Evolutionary conservation across 1,284 basidiomycete genomes (phyloP).

Genomic region (Vanrija humicola): DNA sequence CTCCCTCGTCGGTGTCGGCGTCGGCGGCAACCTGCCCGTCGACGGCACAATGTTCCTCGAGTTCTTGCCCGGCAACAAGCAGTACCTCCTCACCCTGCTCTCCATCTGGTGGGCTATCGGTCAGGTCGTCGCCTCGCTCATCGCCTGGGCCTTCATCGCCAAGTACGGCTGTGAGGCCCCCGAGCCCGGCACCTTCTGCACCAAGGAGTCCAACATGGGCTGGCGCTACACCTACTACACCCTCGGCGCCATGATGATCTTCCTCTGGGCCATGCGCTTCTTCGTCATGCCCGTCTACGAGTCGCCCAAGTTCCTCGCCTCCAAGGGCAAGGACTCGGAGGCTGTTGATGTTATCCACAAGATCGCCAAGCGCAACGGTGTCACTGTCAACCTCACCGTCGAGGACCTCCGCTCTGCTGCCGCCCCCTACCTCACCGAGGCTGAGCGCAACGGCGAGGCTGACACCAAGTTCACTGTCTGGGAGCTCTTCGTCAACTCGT

Average conservation of each 20-base stretch:
- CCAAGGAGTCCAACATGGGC: slow-evolving; percentile 55
- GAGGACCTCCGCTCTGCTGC: slow-evolving; percentile 51
- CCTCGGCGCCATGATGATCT: slow-evolving; percentile 54
- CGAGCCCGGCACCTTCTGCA: slow-evolving; percentile 47
- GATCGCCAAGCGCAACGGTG: slow-evolving; percentile 58
- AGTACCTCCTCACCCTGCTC: slow-evolving; percentile 62
- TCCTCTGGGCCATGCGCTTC: slow-evolving; percentile 43
- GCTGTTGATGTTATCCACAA: slow-evolving; percentile 53
- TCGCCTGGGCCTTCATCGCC: slow-evolving; percentile 44
- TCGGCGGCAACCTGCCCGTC: slow-evolving; percentile 59
- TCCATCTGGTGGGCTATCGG: slow-evolving; percentile 66
- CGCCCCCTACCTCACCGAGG: slow-evolving; percentile 28
- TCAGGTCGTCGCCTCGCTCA: slow-evolving; percentile 52
- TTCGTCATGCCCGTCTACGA: slow-evolving; percentile 54
- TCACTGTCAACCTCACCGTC: slow-evolving; percentile 51
- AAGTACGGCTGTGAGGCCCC: slow-evolving; percentile 14
- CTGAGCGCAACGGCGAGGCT: slow-evolving; percentile 19
- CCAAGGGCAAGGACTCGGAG: slow-evolving; percentile 58
- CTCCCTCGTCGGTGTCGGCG: slow-evolving; percentile 57
- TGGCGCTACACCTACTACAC: slow-evolving; percentile 61
- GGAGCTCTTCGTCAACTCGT: slow-evolving; percentile 47
- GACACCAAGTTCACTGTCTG: slow-evolving; percentile 29
- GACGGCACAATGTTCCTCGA: slow-evolving; percentile 60
- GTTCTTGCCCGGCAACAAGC: slow-evolving; percentile 56
- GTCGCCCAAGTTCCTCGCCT: slow-evolving; percentile 60